phyloP scores from a whole-genome alignment of 2,329 filamentous ascomycete genomes.

The Neurospora sp. region DNA sequence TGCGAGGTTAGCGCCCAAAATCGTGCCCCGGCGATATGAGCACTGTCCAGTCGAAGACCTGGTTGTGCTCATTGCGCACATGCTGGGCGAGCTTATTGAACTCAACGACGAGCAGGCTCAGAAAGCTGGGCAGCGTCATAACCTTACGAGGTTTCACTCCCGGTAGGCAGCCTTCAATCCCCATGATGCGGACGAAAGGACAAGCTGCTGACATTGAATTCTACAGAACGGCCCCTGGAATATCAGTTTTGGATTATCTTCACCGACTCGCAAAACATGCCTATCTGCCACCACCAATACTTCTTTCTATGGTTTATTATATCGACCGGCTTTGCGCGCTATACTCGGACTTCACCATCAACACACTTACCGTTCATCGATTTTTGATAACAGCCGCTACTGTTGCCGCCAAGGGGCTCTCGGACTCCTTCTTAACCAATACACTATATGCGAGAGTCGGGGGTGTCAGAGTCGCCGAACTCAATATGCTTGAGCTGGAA shows the following conservation, averaged over 20 bases:
- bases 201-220: constrained; percentile 5
- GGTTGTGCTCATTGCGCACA: constrained; percentile 82
- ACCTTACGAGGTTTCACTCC: constrained; percentile 86
- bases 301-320: constrained; percentile 99
- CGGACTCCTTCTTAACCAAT: constrained; percentile 97
- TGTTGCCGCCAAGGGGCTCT: constrained; percentile 90
- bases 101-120: constrained; percentile 85
- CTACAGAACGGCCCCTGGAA: constrained; percentile 61
- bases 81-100: constrained; percentile 89
- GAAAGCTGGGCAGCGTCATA: constrained; percentile 54
- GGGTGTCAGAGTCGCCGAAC: constrained; percentile 78
- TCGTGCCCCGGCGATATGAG: constrained; percentile 68
- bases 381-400: constrained; percentile 95
- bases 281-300: constrained; percentile 80
- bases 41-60: constrained; percentile 74
- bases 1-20: constrained; percentile 42
- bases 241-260: constrained; percentile 89
- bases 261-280: constrained; percentile 88
- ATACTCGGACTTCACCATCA: constrained; percentile 92
- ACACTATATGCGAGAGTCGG: constrained; percentile 91
- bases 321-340: constrained; percentile 89
- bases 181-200: constrained; percentile 3
- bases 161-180: constrained; percentile 43
- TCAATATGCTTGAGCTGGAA: constrained; percentile 86
- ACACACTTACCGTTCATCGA: constrained; percentile 89